Conservation (phyloP, 2,329 filamentous ascomycete species). For the Botrytis galanthina region DNA sequence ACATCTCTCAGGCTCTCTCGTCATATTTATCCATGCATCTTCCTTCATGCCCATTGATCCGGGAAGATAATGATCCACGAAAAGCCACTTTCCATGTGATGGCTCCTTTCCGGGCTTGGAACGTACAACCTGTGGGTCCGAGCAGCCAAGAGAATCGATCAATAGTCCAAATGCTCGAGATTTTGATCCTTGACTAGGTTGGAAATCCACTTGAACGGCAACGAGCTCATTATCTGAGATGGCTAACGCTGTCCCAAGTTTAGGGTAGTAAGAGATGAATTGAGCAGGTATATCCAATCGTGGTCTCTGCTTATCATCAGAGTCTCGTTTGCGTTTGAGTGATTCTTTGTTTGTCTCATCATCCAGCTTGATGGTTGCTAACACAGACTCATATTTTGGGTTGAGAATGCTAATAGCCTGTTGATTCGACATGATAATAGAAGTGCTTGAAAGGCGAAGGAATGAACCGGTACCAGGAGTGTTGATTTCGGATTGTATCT, state of each 20-base stretch:
- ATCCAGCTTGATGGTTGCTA: slow-evolving; percentile 43
- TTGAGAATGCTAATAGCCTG: slow-evolving; percentile 63
- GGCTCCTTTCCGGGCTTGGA: slow-evolving; percentile 22
- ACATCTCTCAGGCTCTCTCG: slow-evolving; percentile 39
- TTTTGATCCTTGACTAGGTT: slow-evolving; percentile 54
- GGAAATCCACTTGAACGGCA: slow-evolving; percentile 66
- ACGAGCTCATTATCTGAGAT: slow-evolving; percentile 63
- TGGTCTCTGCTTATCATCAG: slow-evolving; percentile 21
- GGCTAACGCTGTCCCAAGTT: slow-evolving; percentile 64
- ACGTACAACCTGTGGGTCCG: slow-evolving; percentile 44
- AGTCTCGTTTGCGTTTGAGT: slow-evolving; percentile 32
- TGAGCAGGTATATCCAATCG: slow-evolving; percentile 15
- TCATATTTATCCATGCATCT: slow-evolving; percentile 25
- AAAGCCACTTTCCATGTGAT: slow-evolving; percentile 22
- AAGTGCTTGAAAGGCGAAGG: slow-evolving; percentile 63
- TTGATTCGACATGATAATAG: slow-evolving; percentile 60
- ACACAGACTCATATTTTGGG: slow-evolving; percentile 58
- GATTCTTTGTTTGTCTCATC: slow-evolving; percentile 22
- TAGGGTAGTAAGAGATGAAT: slow-evolving; percentile 61
- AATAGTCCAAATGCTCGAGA: slow-evolving; percentile 60
- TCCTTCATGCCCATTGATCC: slow-evolving; percentile 28
- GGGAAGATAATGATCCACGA: slow-evolving; percentile 33
- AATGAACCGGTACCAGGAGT: slow-evolving; percentile 58
- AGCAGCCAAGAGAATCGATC: slow-evolving; percentile 72
- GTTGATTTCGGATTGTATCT: slow-evolving; percentile 53